Percentiles rank a stretch among this genome's conserved stretches.
Conservation (phyloP, 2,329 filamentous ascomycete species). For the Epicoccum sorghinum region DNA sequence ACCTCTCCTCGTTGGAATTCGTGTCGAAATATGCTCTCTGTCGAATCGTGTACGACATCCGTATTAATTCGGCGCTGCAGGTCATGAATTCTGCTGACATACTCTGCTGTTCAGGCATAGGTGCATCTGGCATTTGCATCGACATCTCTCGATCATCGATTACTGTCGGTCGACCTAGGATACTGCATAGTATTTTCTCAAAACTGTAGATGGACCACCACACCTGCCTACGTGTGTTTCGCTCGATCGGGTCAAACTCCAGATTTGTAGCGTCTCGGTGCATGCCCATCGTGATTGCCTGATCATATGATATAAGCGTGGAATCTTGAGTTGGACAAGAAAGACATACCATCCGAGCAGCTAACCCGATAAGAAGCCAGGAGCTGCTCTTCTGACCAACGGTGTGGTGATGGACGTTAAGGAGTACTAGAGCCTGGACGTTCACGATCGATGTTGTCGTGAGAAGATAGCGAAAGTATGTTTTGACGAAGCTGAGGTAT, state of each 20-base stretch:
- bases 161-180: slow-evolving; percentile 32
- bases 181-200: slow-evolving; percentile 33
- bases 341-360: slow-evolving; percentile 45
- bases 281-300: slow-evolving; percentile 53
- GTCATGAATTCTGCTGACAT: slow-evolving; percentile 25
- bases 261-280: slow-evolving; percentile 50
- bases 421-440: slow-evolving; percentile 51
- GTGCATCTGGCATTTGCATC: slow-evolving; percentile 27
- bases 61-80: slow-evolving; percentile 16
- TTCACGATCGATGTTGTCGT: slow-evolving; percentile 50
- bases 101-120: slow-evolving; percentile 24
- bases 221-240: slow-evolving; percentile 32
- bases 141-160: slow-evolving; percentile 35
- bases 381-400: slow-evolving; percentile 51
- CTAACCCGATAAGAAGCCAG: slow-evolving; percentile 51
- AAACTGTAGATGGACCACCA: slow-evolving; percentile 38
- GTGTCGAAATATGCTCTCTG: slow-evolving; percentile 32
- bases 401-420: slow-evolving; percentile 52
- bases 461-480: slow-evolving; percentile 46
- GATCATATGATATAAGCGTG: neutral
- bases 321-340: neutral
- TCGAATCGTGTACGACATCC: slow-evolving; percentile 29
- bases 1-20: slow-evolving; percentile 26
- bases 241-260: slow-evolving; percentile 45
- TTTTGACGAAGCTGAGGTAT: slow-evolving; percentile 40